Base-by-base conservation (phyloP, 1,284 basidiomycete genomes). In the Rugosomyces carneus region DNA sequence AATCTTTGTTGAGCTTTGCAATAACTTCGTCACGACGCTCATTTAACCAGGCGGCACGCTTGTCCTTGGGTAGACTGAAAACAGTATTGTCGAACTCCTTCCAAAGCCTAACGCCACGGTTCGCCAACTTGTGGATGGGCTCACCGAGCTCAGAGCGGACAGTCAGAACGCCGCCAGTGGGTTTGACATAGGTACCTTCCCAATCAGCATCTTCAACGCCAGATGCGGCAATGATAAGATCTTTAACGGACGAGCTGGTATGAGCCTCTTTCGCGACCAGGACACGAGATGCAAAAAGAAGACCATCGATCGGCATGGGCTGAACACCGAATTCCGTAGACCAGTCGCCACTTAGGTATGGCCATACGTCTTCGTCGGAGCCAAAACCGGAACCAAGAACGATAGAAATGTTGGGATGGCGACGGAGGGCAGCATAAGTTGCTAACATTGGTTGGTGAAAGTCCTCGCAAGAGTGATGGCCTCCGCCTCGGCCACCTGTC, bases 221-320 rank as follows among this genome's bases (percentile, higher is more conserved):
- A n/a, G 86, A 60, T 1, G 95, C 93, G 42, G 88, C 88, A 50
- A 98, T 87, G 56, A 99, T 97, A 53, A 99, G 77, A 67, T 98
- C 89, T 76, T 99, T 99, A 66, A 99, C 93, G 10, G 85, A 85
- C 4, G 90, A 77, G 58, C 84, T 88, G 0, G 95, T 98, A 65
- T 98, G 94, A 8, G 95, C 93, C 68, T 99, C 95, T 72, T 93
- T 94, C 51, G 95, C 95, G 36, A 96, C 90, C 93, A 99, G 97
- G 64, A 97, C 93, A 52, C 96, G 87, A 59, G 87, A 91, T 11
- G 87, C 96, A 61, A 95, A 96, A 42, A 99, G 76, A 71, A 96
- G 93, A 49, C 94, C 96, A 58, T 98, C 95, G 72, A 95, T 97
- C 1, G 95, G 95, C 96, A 99, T 99, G n/a, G 89, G 86, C 67